Percentiles rank a stretch among this genome's conserved stretches.
Evolutionary conservation across 2,329 filamentous ascomycete genomes (phyloP).

Genomic region (Cordyceps pruinosa): DNA sequence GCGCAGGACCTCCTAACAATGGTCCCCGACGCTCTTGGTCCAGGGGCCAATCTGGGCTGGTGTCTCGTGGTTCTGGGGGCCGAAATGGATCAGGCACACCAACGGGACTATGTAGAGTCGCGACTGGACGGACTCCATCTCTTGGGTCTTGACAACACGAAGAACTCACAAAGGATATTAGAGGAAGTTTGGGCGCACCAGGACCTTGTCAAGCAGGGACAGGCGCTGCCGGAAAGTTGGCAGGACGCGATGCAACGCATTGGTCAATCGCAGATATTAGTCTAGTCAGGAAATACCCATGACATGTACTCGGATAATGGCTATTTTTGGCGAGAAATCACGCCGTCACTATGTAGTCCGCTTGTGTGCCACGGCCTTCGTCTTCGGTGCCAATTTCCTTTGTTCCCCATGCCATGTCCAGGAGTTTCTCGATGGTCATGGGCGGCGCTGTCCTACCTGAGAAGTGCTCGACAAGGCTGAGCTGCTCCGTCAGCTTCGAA

Average conservation of each 20-base stretch:
- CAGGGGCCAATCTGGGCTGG: not conserved
- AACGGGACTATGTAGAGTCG: not conserved
- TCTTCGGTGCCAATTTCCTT: not conserved
- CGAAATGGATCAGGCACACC: not conserved
- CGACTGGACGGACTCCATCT: not conserved
- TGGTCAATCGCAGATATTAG: not conserved
- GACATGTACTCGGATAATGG: not conserved
- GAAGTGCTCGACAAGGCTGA: slow-evolving; percentile 20
- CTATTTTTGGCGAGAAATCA: not conserved
- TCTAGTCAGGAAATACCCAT: not conserved
- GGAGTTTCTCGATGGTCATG: not conserved
- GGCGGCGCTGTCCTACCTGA: slow-evolving; percentile 2
- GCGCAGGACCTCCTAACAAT: not conserved
- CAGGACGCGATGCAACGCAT: not conserved
- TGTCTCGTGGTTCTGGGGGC: not conserved
- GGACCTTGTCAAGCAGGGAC: not conserved
- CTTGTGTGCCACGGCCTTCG: not conserved
- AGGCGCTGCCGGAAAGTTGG: not conserved
- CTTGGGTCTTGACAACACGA: not conserved
- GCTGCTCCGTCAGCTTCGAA: slow-evolving; percentile 13
- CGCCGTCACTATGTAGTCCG: not conserved
- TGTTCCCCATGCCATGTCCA: not conserved
- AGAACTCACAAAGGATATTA: not conserved
- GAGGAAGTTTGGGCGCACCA: not conserved
- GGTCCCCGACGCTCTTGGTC: not conserved